phyloP scores from a whole-genome alignment of 2,329 filamentous ascomycete species.

The Exophiala aquamarina region DNA sequence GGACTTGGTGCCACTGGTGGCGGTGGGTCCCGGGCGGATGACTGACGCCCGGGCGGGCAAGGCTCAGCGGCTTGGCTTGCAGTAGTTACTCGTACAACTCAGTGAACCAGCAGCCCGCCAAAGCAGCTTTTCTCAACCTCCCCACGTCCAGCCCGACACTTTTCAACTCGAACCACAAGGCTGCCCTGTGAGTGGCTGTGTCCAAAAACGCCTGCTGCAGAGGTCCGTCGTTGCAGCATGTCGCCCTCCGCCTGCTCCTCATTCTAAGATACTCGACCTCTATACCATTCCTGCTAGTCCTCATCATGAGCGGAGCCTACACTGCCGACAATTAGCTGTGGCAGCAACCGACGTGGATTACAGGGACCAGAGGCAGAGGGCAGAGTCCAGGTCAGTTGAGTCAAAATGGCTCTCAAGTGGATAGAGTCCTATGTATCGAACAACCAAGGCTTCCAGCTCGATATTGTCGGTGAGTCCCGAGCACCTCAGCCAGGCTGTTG shows the following conservation, averaged over 20 bases:
- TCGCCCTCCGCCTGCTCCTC: not conserved
- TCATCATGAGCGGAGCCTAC: too few species aligned
- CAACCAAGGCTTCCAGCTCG: constrained; percentile 46
- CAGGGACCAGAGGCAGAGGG: not conserved
- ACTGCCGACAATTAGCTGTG: too few species aligned
- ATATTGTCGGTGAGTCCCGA: constrained; percentile 48
- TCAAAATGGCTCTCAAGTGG: constrained; percentile 19
- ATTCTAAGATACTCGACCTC: too few species aligned
- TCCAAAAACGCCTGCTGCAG: not conserved
- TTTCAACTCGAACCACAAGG: not conserved
- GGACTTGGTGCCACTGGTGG: too few species aligned
- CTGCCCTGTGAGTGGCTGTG: constrained; percentile 2
- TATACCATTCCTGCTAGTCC: too few species aligned
- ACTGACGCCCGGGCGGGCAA: too few species aligned
- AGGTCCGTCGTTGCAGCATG: constrained; percentile 1
- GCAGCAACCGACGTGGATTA: too few species aligned
- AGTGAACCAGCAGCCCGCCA: too few species aligned
- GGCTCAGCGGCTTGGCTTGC: too few species aligned
- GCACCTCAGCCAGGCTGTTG: constrained; percentile 5
- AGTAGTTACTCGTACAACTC: too few species aligned
- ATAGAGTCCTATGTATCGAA: constrained; percentile 16
- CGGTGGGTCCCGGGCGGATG: too few species aligned
- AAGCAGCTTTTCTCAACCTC: not conserved
- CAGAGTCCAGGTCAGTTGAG: not conserved
- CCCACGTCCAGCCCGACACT: not conserved